Base-by-base conservation (phyloP, 768 basidiomycete species). In the Xerocomellus chrysenteron region DNA sequence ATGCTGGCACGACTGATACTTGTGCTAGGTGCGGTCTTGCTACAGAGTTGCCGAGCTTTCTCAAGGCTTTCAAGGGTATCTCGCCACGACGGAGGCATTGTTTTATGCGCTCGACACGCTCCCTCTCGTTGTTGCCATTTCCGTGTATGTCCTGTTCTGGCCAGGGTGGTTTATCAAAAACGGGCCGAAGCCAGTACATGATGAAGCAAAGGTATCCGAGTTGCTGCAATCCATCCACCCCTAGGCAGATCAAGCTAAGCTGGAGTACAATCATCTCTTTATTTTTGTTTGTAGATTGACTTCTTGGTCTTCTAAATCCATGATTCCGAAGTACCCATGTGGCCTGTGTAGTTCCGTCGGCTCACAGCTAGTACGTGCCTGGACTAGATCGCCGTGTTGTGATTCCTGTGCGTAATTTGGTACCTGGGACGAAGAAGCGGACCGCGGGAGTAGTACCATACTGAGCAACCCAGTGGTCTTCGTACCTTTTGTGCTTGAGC, bases 91-190 rank as follows among this genome's bases (percentile, higher is more conserved):
- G 5, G 87, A 90, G 67, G 68, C 65, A 4, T 82, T 78, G 60
- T 88, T 91, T 68, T 91, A 88, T 65, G 80, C 73, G 2, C 74
- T 90, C 39, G 84, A 92, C 66, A 81, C 86, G 0, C 74, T 88
- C 5, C 88, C 87, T 9, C 75, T 89, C 10, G 78, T 85, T 56
- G 65, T 89, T 33, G 85, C 86, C 26, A 79, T 85, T 43, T 69
- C 68, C 1, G 72, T 82, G 14, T 88, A 86, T 61, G 72, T 80
- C 17, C 63, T 74, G 14, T 83, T 86, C 67, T 91, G 87, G 86
- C 88, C 86, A 4, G 84, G 85, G 7, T 68, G 79, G 58, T 81
- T 82, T 63, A 83, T 84, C 19, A 28, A 32, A 1, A 50, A 32
- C 7, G 28, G 4, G 19, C 33, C 12, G 11, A 13, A 24, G 14